Percentiles rank a stretch among this genome's conserved stretches.
Evolutionary conservation across 306 rosid species (phyloP).

Genomic region (Sphenostylis stenocarpa): DNA sequence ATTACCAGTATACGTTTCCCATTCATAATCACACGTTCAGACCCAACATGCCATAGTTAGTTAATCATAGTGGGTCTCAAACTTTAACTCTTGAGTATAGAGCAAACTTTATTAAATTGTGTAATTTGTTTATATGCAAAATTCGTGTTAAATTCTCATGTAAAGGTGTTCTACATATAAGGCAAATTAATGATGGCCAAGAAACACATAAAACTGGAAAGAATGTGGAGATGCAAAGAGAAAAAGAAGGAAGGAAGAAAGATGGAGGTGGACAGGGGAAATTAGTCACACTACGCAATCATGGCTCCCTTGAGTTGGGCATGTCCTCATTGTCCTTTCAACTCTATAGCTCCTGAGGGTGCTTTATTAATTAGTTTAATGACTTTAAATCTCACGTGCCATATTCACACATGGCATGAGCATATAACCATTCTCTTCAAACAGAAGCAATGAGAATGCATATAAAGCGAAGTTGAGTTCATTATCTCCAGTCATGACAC

Average conservation of each 20-base stretch:
- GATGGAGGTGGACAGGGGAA: conserved; percentile 18
- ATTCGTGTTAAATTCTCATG: neutral
- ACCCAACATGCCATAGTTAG: neutral
- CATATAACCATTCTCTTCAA: conserved; percentile 10
- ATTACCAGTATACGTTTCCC: neutral
- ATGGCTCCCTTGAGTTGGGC: conserved; percentile 32
- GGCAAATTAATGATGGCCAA: neutral
- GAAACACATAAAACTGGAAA: neutral
- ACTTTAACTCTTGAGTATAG: too few species aligned
- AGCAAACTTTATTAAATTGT: neutral
- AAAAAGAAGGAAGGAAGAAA: neutral
- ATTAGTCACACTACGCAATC: conserved; percentile 16
- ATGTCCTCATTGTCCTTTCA: conserved; percentile 12
- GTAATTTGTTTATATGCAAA: neutral
- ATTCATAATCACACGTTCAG: neutral
- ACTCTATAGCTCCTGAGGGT: neutral
- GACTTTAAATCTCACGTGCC: conserved; percentile 26
- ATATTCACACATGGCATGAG: conserved; percentile 25
- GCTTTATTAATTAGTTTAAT: conserved; percentile 25
- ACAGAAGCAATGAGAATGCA: neutral
- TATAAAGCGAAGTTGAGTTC: conserved; percentile 18
- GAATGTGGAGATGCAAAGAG: neutral
- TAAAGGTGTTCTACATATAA: neutral
- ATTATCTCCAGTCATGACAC: neutral
- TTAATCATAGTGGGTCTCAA: too few species aligned